Percentiles rank a stretch among this genome's conserved stretches.
These are phyloP conservation scores for Vaccinium corymbosum DNA, from an alignment of 148 eudicot genomes.

Conservation along the genomic window DNA sequence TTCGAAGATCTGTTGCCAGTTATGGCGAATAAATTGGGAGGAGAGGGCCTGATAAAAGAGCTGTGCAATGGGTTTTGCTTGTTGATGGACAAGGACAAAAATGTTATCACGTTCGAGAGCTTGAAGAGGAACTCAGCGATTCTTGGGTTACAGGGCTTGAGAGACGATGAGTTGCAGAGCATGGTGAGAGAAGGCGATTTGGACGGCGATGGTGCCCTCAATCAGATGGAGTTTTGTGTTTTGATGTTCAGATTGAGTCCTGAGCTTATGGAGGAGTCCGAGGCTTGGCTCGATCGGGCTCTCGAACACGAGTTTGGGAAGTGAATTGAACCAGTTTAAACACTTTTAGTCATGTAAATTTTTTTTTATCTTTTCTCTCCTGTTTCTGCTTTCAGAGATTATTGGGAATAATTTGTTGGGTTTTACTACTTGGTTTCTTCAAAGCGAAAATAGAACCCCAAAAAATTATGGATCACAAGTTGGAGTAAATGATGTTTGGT, in stretches of 20 bases:
- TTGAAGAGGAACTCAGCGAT: conserved; percentile 30
- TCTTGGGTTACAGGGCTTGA: conserved; percentile 32
- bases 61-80: conserved; percentile 35
- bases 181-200: conserved; percentile 37
- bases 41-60: conserved; percentile 35
- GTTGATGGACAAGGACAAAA: conserved; percentile 32
- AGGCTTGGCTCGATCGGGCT: conserved; percentile 30
- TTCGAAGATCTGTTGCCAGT: conserved; percentile 32
- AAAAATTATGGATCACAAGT: too few relatives aligned
- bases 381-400: too few relatives aligned
- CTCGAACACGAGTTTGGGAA: conserved; percentile 15
- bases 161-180: conserved; percentile 29
- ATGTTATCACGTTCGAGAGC: conserved; percentile 33
- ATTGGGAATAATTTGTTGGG: neutral
- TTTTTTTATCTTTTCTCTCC: too few relatives aligned
- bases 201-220: conserved; percentile 35
- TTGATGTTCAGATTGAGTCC: conserved; percentile 45
- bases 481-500: too few relatives aligned
- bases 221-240: conserved; percentile 39
- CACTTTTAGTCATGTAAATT: neutral
- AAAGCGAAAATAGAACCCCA: neutral
- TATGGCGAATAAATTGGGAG: conserved; percentile 34
- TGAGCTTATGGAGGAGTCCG: conserved; percentile 27
- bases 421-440: neutral
- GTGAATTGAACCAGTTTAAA: neutral